Evolutionary conservation across 148 eudicot species (phyloP), one percentile per base, ranked within the genome.

Genomic region (Rhododendron vialii): DNA sequence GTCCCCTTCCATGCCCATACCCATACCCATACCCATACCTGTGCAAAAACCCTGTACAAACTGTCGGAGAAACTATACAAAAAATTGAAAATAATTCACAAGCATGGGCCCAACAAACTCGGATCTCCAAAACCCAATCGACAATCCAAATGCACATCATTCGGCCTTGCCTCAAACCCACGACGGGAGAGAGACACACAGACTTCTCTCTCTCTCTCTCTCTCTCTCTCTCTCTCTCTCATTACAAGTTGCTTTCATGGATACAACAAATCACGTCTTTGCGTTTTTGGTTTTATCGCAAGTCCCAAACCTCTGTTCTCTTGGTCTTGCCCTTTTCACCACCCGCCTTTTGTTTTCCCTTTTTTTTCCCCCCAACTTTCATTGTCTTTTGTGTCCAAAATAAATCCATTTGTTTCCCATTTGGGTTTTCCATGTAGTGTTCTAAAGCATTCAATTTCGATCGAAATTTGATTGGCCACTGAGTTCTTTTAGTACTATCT

Each of bases 81-180:
- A 80, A 14, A 13, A 4, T 20, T 14, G 38, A 48, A 81, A 48
- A 36, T 33, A 48, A 33, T 22, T 11, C 8, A 35, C 53, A 53
- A 65, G 53, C 48, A 59, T 82, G 48, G 86, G 74, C 57, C 89
- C 86, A 80, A 71, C 84, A 41, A 38, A 71, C 86, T 87, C 86
- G 73, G 86, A 84, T 87, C 89, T 82, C 84, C 75, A 80, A 41
- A 86, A 35, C 38, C 89, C 80, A 36, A 36, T 57, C 55, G 57
- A 79, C 65, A 63, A 78, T 20, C 79, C 88, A 83, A 67, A 63
- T 83, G 78, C 83, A 50, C 82, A 26, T 45, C 80, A 36, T 78
- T 78, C 57, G 36, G 74, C 75, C 43, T 48, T 86, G 80, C 45
- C 79, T 63, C 61, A 65, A 28, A 41, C 4, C 65, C 87, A 24